Conservation (phyloP, 1,284 basidiomycete genomes). For the Ustilago sp. region DNA sequence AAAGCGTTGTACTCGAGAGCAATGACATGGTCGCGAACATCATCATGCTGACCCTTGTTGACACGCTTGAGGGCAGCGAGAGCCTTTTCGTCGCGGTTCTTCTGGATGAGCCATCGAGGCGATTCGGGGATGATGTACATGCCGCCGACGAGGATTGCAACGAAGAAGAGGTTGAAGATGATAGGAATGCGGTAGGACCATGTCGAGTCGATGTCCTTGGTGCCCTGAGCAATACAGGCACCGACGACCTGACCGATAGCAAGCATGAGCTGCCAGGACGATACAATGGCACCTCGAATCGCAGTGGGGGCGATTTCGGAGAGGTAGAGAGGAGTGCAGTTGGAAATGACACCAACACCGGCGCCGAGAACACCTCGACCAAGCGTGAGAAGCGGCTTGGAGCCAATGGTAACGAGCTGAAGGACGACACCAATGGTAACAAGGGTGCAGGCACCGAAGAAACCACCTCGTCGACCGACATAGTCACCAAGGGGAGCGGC, state of each 20-base stretch:
- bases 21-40: conserved; percentile 67
- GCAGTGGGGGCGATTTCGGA: conserved; percentile 71
- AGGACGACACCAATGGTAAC: conserved; percentile 70
- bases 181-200: conserved; percentile 70
- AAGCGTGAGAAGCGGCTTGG: conserved; percentile 69
- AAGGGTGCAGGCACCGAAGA: conserved; percentile 66
- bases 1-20: conserved; percentile 67
- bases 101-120: conserved; percentile 71
- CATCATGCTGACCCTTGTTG: conserved; percentile 70
- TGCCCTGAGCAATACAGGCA: conserved; percentile 70
- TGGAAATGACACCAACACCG: conserved; percentile 71
- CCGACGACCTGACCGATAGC: conserved; percentile 72
- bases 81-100: conserved; percentile 70
- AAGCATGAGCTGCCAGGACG: conserved; percentile 71
- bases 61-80: conserved; percentile 69
- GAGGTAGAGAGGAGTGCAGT: conserved; percentile 70
- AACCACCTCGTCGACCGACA: conserved; percentile 70
- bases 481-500: conserved; percentile 71
- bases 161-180: conserved; percentile 71
- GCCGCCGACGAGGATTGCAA: conserved; percentile 65
- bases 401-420: conserved; percentile 70
- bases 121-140: conserved; percentile 70
- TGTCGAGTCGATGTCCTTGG: conserved; percentile 52
- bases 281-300: conserved; percentile 71
- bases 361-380: conserved; percentile 71